A percentile compares a stretch with the other conserved stretches of the same genome.
phyloP scores from a whole-genome alignment of 2,329 filamentous ascomycete species.

The Colletotrichum somersetense region DNA sequence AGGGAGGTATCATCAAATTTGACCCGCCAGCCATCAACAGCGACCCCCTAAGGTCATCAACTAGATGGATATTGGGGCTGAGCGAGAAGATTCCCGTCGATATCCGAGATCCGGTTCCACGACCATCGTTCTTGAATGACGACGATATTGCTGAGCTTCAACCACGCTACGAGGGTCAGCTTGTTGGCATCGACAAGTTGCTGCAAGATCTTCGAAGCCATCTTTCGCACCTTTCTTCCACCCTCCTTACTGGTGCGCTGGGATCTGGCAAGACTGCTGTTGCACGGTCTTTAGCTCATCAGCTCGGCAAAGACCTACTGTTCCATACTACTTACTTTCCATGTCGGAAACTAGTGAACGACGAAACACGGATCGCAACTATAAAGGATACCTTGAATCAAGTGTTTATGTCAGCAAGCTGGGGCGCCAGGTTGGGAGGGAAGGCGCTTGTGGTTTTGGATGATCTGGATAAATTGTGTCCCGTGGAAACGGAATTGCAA shows the following conservation, averaged over 20 bases:
- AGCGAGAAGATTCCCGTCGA: slow-evolving; percentile 81
- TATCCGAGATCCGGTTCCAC: slow-evolving; percentile 79
- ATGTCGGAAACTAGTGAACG: slow-evolving; percentile 87
- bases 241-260: slow-evolving; percentile 88
- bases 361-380: slow-evolving; percentile 88
- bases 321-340: slow-evolving; percentile 89
- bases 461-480: slow-evolving; percentile 92
- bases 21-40: slow-evolving; percentile 66
- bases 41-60: slow-evolving; percentile 40
- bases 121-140: slow-evolving; percentile 68
- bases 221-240: slow-evolving; percentile 86
- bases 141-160: slow-evolving; percentile 64
- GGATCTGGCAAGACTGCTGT: slow-evolving; percentile 92
- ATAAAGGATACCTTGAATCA: slow-evolving; percentile 90
- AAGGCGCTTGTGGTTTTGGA: slow-evolving; percentile 88
- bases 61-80: slow-evolving; percentile 79
- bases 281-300: slow-evolving; percentile 80
- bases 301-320: slow-evolving; percentile 77
- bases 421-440: slow-evolving; percentile 90
- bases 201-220: slow-evolving; percentile 80
- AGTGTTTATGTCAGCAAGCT: slow-evolving; percentile 89
- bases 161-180: slow-evolving; percentile 66
- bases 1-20: slow-evolving; percentile 86
- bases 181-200: slow-evolving; percentile 88
- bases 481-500: slow-evolving; percentile 93